Conservation (phyloP, 2,329 filamentous ascomycete species). For the Microcyclospora pomicola region DNA sequence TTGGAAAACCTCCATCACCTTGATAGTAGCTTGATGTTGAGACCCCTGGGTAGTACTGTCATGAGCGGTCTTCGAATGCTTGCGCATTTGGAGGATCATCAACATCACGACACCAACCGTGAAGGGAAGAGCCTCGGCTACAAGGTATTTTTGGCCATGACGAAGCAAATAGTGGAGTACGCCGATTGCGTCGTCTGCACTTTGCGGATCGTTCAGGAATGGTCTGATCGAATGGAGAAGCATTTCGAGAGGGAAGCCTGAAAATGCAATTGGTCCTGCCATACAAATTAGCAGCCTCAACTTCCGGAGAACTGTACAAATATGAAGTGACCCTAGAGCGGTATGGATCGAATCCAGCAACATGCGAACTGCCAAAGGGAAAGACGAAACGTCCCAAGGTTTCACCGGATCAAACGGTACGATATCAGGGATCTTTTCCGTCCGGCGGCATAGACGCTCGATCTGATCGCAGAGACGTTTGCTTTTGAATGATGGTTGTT, state of each 20-base stretch:
- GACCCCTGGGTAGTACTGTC: constrained; percentile 63
- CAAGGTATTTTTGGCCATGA: constrained; percentile 51
- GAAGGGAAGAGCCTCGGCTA: constrained; percentile 51
- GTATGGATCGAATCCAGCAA: constrained; percentile 70
- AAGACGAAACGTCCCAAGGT: constrained; percentile 16
- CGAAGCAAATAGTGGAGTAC: constrained; percentile 72
- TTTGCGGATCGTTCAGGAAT: constrained; percentile 71
- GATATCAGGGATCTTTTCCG: constrained; percentile 14
- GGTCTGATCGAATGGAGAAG: constrained; percentile 65
- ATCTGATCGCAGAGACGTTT: constrained; percentile 65
- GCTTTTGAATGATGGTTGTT: constrained; percentile 75
- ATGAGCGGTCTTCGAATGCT: constrained; percentile 18
- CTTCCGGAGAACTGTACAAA: constrained; percentile 75
- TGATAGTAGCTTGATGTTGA: constrained; percentile 64
- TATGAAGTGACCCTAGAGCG: constrained; percentile 73
- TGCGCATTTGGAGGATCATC: constrained; percentile 61
- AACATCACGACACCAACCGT: constrained; percentile 68
- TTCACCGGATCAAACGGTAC: constrained; percentile 42
- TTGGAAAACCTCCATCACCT: constrained; percentile 62
- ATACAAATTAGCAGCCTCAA: constrained; percentile 68
- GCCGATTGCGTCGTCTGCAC: constrained; percentile 79
- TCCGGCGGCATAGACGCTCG: constrained; percentile 60
- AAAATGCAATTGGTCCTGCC: constrained; percentile 56
- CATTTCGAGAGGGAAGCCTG: constrained; percentile 81
- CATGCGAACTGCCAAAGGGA: constrained; percentile 42